Evolutionary conservation across 495 filamentous ascomycete genomes (phyloP).

Genomic region (Penicillium canescens): DNA sequence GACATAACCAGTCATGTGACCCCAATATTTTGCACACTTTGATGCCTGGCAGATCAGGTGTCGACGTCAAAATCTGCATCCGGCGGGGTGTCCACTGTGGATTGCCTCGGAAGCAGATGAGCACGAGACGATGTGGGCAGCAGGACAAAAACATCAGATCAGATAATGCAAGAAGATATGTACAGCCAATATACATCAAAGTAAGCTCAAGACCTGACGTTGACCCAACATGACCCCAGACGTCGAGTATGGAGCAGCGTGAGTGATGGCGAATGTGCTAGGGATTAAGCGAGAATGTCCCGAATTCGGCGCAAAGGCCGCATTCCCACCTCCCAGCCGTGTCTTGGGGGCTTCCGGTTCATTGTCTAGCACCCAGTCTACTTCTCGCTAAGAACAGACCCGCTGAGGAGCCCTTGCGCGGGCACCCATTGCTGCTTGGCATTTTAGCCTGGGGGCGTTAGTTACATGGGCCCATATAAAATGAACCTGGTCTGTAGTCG

Average conservation of each 20-base stretch:
- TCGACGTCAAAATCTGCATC: no score
- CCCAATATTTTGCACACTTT: no score
- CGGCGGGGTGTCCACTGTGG: no score
- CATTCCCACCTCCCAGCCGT: slow-evolving; percentile 7
- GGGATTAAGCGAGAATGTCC: slow-evolving; percentile 22
- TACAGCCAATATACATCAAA: not conserved
- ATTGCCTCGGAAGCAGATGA: no score
- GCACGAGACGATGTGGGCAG: no score
- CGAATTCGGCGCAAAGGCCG: slow-evolving; percentile 21
- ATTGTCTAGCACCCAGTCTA: slow-evolving; percentile 42
- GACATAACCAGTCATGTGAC: no score
- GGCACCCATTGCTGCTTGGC: slow-evolving; percentile 32
- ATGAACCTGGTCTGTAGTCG: slow-evolving; percentile 4
- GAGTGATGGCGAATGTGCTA: slow-evolving; percentile 22
- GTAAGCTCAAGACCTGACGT: slow-evolving; percentile 6
- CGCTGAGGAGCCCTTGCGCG: slow-evolving; percentile 28
- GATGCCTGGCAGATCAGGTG: no score
- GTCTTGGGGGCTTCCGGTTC: slow-evolving; percentile 24
- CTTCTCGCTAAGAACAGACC: slow-evolving; percentile 3
- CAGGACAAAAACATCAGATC: no score
- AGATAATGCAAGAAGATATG: no score
- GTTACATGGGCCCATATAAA: slow-evolving; percentile 11
- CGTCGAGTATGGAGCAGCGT: slow-evolving; percentile 29
- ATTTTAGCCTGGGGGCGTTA: not conserved
- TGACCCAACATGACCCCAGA: slow-evolving; percentile 13